phyloP scores from a whole-genome alignment of 345 rosid species.

The Hibiscus syriacus region DNA sequence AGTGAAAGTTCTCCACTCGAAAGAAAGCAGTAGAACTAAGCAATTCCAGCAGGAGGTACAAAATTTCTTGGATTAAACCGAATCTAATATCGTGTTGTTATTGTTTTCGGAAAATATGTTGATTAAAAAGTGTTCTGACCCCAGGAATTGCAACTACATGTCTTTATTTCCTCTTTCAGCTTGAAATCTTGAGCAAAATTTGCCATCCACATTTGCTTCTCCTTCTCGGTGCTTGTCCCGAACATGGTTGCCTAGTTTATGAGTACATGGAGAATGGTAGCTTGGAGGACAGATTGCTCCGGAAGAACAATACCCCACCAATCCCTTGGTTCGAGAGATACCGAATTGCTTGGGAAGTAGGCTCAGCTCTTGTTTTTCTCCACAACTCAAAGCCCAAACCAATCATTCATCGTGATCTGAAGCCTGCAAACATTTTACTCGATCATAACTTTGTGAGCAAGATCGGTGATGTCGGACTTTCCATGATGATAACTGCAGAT shows the following conservation, averaged over 20 bases:
- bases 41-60: constrained; percentile 80
- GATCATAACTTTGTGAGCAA: constrained; percentile 77
- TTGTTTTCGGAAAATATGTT: background rate
- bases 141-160: background rate
- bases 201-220: constrained; percentile 87
- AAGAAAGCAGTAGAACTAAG: constrained; percentile 43
- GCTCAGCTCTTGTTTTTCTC: constrained; percentile 72
- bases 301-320: constrained; percentile 37
- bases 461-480: constrained; percentile 86
- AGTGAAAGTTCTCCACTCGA: constrained; percentile 73
- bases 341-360: constrained; percentile 86
- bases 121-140: background rate
- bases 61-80: background rate
- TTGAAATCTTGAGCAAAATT: constrained; percentile 73
- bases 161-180: constrained; percentile 31
- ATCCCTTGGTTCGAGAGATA: constrained; percentile 78
- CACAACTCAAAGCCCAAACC: constrained; percentile 71
- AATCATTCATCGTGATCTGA: constrained; percentile 81
- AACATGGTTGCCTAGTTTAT: constrained; percentile 62
- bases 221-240: constrained; percentile 85
- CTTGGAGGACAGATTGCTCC: constrained; percentile 58
- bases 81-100: background rate
- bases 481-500: constrained; percentile 46
- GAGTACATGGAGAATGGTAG: constrained; percentile 94
- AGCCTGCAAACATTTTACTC: constrained; percentile 86